Conservation (phyloP, 768 basidiomycete genomes). For the Tulasnella sp. region DNA sequence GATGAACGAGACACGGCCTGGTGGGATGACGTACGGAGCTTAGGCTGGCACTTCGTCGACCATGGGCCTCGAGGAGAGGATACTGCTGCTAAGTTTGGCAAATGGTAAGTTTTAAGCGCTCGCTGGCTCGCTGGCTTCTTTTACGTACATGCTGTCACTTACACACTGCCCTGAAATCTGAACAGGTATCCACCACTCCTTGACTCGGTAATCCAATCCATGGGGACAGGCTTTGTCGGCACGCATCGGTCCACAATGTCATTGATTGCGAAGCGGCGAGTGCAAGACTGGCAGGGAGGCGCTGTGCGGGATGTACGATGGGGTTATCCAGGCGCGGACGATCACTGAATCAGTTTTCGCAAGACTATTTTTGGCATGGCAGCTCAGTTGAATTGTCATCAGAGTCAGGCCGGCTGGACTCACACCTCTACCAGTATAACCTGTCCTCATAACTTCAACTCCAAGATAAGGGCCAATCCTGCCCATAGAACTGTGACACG, state of each 20-base stretch:
- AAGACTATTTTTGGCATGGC: too few species aligned
- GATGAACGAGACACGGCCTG: conserved; percentile 41
- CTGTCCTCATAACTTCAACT: too few species aligned
- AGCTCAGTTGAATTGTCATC: too few species aligned
- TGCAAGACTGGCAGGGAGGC: conserved; percentile 57
- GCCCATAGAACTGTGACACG: too few species aligned
- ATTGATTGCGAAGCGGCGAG: conserved; percentile 53
- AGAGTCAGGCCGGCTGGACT: too few species aligned
- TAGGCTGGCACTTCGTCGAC: too few species aligned
- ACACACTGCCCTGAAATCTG: conserved; percentile 29
- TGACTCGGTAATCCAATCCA: conserved; percentile 60
- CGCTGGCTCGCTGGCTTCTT: too few species aligned
- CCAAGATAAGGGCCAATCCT: too few species aligned
- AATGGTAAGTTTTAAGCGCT: conserved; percentile 20
- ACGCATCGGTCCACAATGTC: conserved; percentile 65
- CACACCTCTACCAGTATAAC: too few species aligned
- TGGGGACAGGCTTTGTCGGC: conserved; percentile 57
- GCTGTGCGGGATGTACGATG: too few species aligned
- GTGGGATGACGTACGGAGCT: conserved; percentile 11
- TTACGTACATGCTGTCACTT: conserved; percentile 1
- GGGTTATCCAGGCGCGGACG: too few species aligned
- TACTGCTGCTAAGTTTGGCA: conserved; percentile 15
- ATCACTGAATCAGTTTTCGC: too few species aligned
- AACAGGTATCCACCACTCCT: conserved; percentile 60
- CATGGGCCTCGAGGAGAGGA: conserved; percentile 11